Base-by-base conservation (phyloP, 148 eudicot genomes). In the Vaccinium corymbosum region DNA sequence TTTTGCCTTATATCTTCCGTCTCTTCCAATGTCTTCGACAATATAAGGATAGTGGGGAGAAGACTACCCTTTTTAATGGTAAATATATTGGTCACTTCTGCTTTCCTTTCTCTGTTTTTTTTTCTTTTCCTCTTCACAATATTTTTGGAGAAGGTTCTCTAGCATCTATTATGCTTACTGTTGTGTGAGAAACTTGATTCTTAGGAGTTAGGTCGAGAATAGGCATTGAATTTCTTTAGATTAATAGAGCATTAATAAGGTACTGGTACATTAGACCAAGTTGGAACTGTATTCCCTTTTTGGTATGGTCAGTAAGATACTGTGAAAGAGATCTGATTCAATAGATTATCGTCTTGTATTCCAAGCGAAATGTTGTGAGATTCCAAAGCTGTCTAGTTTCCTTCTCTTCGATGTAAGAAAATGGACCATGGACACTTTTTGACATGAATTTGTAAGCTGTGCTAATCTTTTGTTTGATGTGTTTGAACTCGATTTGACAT, bases 11-110 rank as follows among this genome's bases (percentile, higher is more conserved):
- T 82, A 80, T 97, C 76, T 97, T 97, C 80, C 98, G 98, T 17
- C 88, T 97, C 50, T 93, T 97, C 86, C 99, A 97, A 86, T 94
- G 99, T 85, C 98, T 97, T 85, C 91, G 98, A 68, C 97, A 93
- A 70, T 94, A 93, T 92, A 94, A 91, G 90, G 99, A 97, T 86
- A 94, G 95, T 70, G 87, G 91, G 87, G 99, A 97, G 87, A 97
- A 92, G 85, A 90, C 97, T 73, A 88, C 92, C 85, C 91, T 97
- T 75, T 81, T 93, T 53, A 97, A 97, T 89, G 99, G 98, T 94
- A 88, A 89, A 70, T 42, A 29, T 22, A 25, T 64, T 53, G 51
- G n/a, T 86, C 57, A 66, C 32, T 51, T 75, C 57, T 64, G 52
- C 16, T 83, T 46, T 83, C 49, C 70, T n/a, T 14, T 16, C 49